phyloP scores from a whole-genome alignment of 768 basidiomycete species.

The Pilatotrama ljubarskyi region DNA sequence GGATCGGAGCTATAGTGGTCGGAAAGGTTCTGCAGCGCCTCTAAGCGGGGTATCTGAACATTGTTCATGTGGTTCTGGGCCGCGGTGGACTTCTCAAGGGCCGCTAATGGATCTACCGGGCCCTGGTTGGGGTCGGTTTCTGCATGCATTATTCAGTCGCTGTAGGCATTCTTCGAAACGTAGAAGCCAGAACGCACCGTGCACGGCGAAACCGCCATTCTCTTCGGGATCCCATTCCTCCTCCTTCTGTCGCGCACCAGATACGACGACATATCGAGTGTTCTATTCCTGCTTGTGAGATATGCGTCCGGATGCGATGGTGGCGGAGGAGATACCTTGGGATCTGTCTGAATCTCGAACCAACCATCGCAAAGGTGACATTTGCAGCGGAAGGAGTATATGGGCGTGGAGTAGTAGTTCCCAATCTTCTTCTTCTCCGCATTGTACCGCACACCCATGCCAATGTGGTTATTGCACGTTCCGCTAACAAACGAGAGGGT shows the following conservation, averaged over 20 bases:
- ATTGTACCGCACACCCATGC: slow-evolving; percentile 99
- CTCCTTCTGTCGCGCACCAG: slow-evolving; percentile 92
- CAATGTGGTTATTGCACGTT: slow-evolving; percentile 94
- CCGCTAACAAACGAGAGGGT: slow-evolving; percentile 52
- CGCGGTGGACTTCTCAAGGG: slow-evolving; percentile 85
- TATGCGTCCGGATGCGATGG: background rate
- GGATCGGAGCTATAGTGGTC: slow-evolving; percentile 85
- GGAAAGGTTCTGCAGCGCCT: slow-evolving; percentile 74
- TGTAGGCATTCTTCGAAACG: background rate
- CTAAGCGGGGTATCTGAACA: slow-evolving; percentile 78
- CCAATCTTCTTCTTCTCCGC: slow-evolving; percentile 98
- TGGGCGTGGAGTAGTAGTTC: slow-evolving; percentile 91
- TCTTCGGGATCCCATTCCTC: slow-evolving; percentile 98
- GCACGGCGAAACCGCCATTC: slow-evolving; percentile 88
- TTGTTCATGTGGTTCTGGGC: slow-evolving; percentile 71
- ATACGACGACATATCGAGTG: slow-evolving; percentile 89
- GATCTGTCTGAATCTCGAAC: slow-evolving; percentile 98
- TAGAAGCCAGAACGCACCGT: slow-evolving; percentile 51
- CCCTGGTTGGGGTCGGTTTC: slow-evolving; percentile 68
- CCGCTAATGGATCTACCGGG: slow-evolving; percentile 81
- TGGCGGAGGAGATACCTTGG: slow-evolving; percentile 60
- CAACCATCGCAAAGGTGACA: slow-evolving; percentile 95
- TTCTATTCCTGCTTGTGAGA: slow-evolving; percentile 53
- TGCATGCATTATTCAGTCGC: slow-evolving; percentile 28
- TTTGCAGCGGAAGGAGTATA: slow-evolving; percentile 95